Evolutionary conservation across 805 yeast genomes (phyloP).

Genomic region (Hanseniaspora hatyaiensis): DNA sequence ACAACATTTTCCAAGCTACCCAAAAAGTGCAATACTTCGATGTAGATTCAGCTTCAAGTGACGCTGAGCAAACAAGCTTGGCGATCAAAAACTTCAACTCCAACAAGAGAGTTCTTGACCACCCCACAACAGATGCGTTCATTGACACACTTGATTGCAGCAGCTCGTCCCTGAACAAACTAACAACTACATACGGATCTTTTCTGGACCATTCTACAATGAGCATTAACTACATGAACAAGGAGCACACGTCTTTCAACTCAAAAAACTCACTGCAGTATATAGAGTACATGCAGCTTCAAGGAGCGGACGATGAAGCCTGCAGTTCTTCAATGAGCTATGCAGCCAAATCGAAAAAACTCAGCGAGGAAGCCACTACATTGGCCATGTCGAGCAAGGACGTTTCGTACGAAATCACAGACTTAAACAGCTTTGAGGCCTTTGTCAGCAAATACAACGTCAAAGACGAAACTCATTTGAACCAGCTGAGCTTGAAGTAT

Average conservation of each 20-base stretch:
- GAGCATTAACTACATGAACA: background rate
- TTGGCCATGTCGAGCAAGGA: too few relatives aligned
- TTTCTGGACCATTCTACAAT: background rate
- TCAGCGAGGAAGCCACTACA: too few relatives aligned
- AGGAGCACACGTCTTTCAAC: background rate
- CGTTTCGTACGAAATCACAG: background rate
- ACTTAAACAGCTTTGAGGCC: background rate
- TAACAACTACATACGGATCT: background rate
- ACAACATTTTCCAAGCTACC: background rate
- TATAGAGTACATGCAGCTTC: background rate
- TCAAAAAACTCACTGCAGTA: background rate
- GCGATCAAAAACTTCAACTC: background rate
- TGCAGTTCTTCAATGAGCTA: too few relatives aligned
- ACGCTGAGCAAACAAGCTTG: background rate
- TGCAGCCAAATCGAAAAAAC: too few relatives aligned
- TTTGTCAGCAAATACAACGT: background rate
- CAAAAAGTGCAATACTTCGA: background rate
- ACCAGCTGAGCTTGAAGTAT: background rate
- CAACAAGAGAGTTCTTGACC: constrained; percentile 7
- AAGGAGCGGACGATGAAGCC: background rate
- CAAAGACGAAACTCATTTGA: background rate
- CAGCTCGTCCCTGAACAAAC: background rate
- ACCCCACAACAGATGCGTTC: background rate
- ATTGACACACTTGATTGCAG: background rate
- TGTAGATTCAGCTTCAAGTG: background rate